Evolutionary conservation across 208 protist genomes (phyloP).

Genomic region (Wallacemonas sp.): DNA sequence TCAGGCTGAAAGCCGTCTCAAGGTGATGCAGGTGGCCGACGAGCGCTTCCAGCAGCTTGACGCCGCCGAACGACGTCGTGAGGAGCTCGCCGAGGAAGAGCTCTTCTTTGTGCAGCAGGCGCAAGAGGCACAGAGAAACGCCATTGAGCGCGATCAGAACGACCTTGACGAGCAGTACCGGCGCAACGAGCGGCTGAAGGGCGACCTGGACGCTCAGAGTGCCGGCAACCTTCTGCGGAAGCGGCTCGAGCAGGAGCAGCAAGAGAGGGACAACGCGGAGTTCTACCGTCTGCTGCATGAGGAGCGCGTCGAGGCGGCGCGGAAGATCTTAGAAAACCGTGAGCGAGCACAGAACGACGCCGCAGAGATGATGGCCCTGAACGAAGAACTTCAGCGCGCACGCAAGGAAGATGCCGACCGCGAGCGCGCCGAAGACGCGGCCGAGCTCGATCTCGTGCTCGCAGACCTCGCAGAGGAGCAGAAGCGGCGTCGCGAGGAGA

Average conservation of each 20-base stretch:
- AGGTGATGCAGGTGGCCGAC: slow-evolving; percentile 83
- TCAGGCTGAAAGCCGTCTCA: slow-evolving; percentile 82
- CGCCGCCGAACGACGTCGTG: slow-evolving; percentile 34
- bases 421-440: slow-evolving; percentile 63
- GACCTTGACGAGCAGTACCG: slow-evolving; percentile 62
- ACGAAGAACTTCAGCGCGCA: slow-evolving; percentile 65
- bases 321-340: slow-evolving; percentile 30
- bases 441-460: slow-evolving; percentile 61
- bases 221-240: slow-evolving; percentile 61
- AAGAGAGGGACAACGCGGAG: slow-evolving; percentile 50
- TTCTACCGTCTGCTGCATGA: slow-evolving; percentile 73
- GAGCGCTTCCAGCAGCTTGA: slow-evolving; percentile 70
- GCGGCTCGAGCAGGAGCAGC: slow-evolving; percentile 30
- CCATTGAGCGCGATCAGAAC: slow-evolving; percentile 55
- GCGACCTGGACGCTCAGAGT: slow-evolving; percentile 74
- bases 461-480: slow-evolving; percentile 57
- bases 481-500: slow-evolving; percentile 31
- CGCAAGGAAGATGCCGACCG: slow-evolving; percentile 77
- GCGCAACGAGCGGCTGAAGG: slow-evolving; percentile 36
- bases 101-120: slow-evolving; percentile 76
- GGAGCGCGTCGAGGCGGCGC: slow-evolving; percentile 54
- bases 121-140: slow-evolving; percentile 59
- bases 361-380: slow-evolving; percentile 71
- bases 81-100: slow-evolving; percentile 50
- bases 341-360: slow-evolving; percentile 39